phyloP scores from a whole-genome alignment of 208 protist genomes.

The Leishmania guyanensis region DNA sequence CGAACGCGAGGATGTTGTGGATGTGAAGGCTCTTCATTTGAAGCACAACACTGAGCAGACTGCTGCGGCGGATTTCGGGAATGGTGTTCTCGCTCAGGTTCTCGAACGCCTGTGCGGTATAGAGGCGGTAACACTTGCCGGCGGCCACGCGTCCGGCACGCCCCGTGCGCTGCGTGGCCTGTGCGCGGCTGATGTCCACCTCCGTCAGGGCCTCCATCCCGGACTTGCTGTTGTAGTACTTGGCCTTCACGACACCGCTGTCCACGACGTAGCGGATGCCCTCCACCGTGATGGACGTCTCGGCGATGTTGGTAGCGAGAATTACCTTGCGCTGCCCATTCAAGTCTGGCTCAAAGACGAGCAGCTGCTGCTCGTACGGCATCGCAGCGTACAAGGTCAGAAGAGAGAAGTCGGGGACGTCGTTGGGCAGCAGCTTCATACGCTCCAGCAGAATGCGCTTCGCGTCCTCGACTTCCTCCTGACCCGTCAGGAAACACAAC shows the following conservation, averaged over 20 bases:
- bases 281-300: conserved; percentile 99
- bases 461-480: conserved; percentile 91
- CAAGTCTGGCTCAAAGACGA: conserved; percentile 95
- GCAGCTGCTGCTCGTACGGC: conserved; percentile 96
- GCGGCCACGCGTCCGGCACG: conserved; percentile 96
- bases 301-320: conserved; percentile 99
- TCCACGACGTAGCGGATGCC: conserved; percentile 99
- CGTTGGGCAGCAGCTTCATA: conserved; percentile 70
- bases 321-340: conserved; percentile 93
- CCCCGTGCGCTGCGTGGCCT: conserved; percentile 96
- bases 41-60: conserved; percentile 97
- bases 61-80: conserved; percentile 99
- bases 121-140: conserved; percentile 98
- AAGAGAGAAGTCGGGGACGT: conserved; percentile 69
- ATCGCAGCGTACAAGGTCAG: conserved; percentile 95
- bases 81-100: conserved; percentile 95
- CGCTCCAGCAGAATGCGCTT: conserved; percentile 83
- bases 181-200: conserved; percentile 93
- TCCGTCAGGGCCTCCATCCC: conserved; percentile 97
- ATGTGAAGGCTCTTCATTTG: conserved; percentile 96
- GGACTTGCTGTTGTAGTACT: conserved; percentile 96
- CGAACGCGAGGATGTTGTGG: conserved; percentile 96
- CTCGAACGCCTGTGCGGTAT: conserved; percentile 95
- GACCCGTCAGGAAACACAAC: conserved; percentile 99
- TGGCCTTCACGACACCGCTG: conserved; percentile 97